Percentiles rank a stretch among this genome's conserved stretches.
Conservation (phyloP, 352 stramenopile genomes). For the Phytopythium oedochilum region DNA sequence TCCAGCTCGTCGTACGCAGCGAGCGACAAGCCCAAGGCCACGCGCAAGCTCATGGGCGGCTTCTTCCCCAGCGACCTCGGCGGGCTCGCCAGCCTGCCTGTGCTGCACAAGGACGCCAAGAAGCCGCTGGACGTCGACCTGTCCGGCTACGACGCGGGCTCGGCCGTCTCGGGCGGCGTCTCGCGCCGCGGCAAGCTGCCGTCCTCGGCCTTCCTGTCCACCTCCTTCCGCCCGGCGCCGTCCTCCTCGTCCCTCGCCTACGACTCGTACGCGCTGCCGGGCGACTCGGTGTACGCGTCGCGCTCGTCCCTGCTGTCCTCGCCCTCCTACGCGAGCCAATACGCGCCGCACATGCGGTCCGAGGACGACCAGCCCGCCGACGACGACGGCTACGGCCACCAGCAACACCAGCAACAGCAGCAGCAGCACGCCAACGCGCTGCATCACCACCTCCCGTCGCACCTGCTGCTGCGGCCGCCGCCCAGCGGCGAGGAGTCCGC, state of each 20-base stretch:
- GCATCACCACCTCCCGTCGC: slow-evolving; percentile 31
- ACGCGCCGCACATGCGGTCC: slow-evolving; percentile 4
- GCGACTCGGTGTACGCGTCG: slow-evolving; percentile 12
- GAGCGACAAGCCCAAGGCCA: slow-evolving; percentile 29
- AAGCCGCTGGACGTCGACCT: slow-evolving; percentile 21
- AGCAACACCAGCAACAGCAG: slow-evolving; percentile 19
- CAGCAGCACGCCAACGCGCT: slow-evolving; percentile 20
- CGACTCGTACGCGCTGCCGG: slow-evolving; percentile 11
- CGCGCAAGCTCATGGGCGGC: slow-evolving; percentile 34
- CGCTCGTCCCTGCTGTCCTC: slow-evolving; percentile 1
- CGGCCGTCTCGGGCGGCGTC: background rate
- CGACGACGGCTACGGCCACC: slow-evolving; percentile 21
- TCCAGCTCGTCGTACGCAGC: slow-evolving; percentile 8
- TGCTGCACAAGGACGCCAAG: slow-evolving; percentile 40
- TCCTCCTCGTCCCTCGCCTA: slow-evolving; percentile 12
- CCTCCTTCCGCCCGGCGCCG: background rate
- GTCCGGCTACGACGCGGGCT: background rate
- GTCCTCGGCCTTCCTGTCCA: slow-evolving; percentile 17
- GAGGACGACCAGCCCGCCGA: background rate
- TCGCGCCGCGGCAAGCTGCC: background rate
- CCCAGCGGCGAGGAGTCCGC: slow-evolving; percentile 34
- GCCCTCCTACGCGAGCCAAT: slow-evolving; percentile 3
- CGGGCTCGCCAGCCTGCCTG: slow-evolving; percentile 19
- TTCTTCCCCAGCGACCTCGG: slow-evolving; percentile 27
- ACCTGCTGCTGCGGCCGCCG: slow-evolving; percentile 59